Evolutionary conservation across 2,329 filamentous ascomycete genomes (phyloP).

Genomic region (Aurifilum marmelostoma): DNA sequence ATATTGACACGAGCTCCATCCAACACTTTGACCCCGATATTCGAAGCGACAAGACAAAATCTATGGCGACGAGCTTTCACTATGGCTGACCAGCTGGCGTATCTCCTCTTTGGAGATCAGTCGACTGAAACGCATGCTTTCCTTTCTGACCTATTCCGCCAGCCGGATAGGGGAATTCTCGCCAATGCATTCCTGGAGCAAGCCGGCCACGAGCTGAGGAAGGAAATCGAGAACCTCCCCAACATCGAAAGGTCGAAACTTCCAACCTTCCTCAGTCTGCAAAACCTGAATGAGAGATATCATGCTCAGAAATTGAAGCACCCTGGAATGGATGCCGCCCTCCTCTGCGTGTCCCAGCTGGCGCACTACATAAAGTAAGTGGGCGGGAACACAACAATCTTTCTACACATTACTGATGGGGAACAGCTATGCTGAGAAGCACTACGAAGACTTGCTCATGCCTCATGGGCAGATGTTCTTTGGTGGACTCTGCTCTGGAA

Average conservation of each 20-base stretch:
- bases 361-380: slow-evolving; percentile 71
- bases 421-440: slow-evolving; percentile 54
- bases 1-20: slow-evolving; percentile 19
- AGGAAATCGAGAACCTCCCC: slow-evolving; percentile 62
- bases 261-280: slow-evolving; percentile 64
- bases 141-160: slow-evolving; percentile 57
- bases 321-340: slow-evolving; percentile 65
- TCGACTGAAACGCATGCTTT: slow-evolving; percentile 69
- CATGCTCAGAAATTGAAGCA: slow-evolving; percentile 60
- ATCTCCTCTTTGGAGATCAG: slow-evolving; percentile 73
- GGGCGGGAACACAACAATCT: background rate
- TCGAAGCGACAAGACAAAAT: slow-evolving; percentile 20
- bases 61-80: slow-evolving; percentile 37
- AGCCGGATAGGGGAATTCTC: slow-evolving; percentile 51
- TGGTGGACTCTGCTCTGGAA: slow-evolving; percentile 69
- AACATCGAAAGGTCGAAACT: slow-evolving; percentile 60
- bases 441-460: slow-evolving; percentile 56
- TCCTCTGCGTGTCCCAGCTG: slow-evolving; percentile 67
- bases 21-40: slow-evolving; percentile 1
- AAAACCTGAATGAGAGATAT: slow-evolving; percentile 68
- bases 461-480: slow-evolving; percentile 54
- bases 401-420: background rate
- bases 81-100: slow-evolving; percentile 54
- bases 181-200: slow-evolving; percentile 66
- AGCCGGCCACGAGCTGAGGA: slow-evolving; percentile 58